Conservation (phyloP, 768 basidiomycete species). For the Russula dissimulans region DNA sequence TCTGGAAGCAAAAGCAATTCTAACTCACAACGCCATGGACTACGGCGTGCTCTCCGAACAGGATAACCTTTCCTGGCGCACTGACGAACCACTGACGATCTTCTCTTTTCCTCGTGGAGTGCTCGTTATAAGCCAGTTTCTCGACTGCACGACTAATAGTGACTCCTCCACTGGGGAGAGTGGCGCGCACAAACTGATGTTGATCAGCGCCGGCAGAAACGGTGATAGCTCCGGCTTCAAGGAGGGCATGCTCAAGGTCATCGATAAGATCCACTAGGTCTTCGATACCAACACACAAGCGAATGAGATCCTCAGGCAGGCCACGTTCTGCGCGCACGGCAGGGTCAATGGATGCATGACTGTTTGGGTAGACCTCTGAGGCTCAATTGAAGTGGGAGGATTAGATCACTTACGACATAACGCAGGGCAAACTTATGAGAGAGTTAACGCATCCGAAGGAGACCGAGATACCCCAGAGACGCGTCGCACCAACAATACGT, state of each 20-base stretch:
- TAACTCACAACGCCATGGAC: conserved; percentile 87
- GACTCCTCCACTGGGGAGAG: conserved; percentile 26
- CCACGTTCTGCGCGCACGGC: conserved; percentile 93
- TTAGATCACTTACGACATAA: conserved; percentile 82
- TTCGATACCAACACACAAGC: conserved; percentile 97
- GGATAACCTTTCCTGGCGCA: conserved; percentile 94
- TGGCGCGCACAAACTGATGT: conserved; percentile 40
- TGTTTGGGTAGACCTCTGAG: conserved; percentile 25
- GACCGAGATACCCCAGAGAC: conserved; percentile 96
- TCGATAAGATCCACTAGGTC: conserved; percentile 88
- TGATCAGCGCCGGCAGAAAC: conserved; percentile 40
- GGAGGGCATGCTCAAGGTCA: conserved; percentile 86
- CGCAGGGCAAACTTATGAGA: conserved; percentile 97
- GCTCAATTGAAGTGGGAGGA: background rate
- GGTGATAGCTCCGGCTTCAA: conserved; percentile 84
- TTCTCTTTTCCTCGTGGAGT: conserved; percentile 24
- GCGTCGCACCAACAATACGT: conserved; percentile 82
- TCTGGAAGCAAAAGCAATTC: conserved; percentile 6
- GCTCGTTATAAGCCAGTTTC: conserved; percentile 42
- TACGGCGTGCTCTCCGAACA: conserved; percentile 98
- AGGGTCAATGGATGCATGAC: conserved; percentile 96
- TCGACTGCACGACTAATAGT: conserved; percentile 55
- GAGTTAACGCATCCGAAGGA: conserved; percentile 98
- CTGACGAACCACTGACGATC: conserved; percentile 77
- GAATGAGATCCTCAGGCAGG: conserved; percentile 96